Evolutionary conservation across 169 alveolate species (phyloP), one percentile per base, ranked within the genome.

Genomic region (Cytauxzoon felis): DNA sequence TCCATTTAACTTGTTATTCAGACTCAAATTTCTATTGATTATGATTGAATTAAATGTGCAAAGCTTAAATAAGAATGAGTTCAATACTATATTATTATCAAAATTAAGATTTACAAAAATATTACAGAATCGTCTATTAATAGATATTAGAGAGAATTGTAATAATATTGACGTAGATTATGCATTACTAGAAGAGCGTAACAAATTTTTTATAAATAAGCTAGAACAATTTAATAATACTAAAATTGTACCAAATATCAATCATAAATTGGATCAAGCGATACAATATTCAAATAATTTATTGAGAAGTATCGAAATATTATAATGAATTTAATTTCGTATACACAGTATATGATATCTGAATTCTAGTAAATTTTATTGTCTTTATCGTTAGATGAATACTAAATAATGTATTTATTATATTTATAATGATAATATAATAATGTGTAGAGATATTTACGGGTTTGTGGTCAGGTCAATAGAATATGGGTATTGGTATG

Each of bases 51-150:
- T 73, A 34, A 56, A 72, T 45, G 61, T 54, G 43, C 78, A 73
- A 40, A 57, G 80, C 11, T 71, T 73, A 7, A 62, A 58, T 2
- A 49, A 72, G 19, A 68, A 58, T 18, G 84, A 73, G 16, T 45
- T 67, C 13, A 79, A 66, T 18, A 40, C 80, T 21, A 38, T 64
- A 0, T 34, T 73, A 41, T 36, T 73, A 79, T 78, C 84, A 2
- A 73, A 59, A 64, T 63, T 73, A 18, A 19, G 84, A 5, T 60
- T 73, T 38, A 73, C 84, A 26, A 63, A 56, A 48, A 73, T 73
- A 1, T 57, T 73, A 3, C 84, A 73, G 42, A 48, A 43, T 43
- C 5, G 5, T 3, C 33, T 43, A 41, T 19, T 41, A 3, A 1
- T 41, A 26, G 1, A 41, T 19, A 41, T 3, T 40, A 19, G 18